Percentiles rank a stretch among this genome's conserved stretches.
phyloP scores from a whole-genome alignment of 2,329 filamentous ascomycete genomes.

The Ascochyta lentis region DNA sequence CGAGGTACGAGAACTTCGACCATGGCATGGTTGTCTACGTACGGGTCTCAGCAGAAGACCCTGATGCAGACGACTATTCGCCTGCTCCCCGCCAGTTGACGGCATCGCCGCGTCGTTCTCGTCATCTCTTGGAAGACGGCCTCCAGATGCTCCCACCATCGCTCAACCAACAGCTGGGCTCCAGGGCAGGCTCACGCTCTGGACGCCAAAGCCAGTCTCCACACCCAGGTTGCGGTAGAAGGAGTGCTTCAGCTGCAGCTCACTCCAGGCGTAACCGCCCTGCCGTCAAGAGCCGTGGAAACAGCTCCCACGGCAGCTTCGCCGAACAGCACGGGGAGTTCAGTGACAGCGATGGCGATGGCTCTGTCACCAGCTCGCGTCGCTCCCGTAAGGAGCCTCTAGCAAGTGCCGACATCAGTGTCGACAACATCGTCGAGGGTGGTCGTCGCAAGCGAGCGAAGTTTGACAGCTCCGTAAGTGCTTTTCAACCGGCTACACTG shows the following conservation, averaged over 20 bases:
- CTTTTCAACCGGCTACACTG: slow-evolving; percentile 17
- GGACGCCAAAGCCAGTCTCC: slow-evolving; percentile 82
- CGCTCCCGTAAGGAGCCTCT: slow-evolving; percentile 82
- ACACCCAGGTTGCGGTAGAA: slow-evolving; percentile 69
- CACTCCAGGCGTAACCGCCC: slow-evolving; percentile 66
- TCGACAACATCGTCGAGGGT: slow-evolving; percentile 98
- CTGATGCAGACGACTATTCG: slow-evolving; percentile 54
- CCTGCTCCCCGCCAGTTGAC: slow-evolving; percentile 57
- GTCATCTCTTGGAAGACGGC: slow-evolving; percentile 66
- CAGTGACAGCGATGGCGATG: slow-evolving; percentile 85
- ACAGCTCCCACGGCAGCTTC: slow-evolving; percentile 63
- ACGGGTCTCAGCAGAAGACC: slow-evolving; percentile 72
- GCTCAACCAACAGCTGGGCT: slow-evolving; percentile 67
- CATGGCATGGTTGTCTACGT: slow-evolving; percentile 95
- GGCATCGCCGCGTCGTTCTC: slow-evolving; percentile 59
- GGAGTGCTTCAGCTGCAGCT: slow-evolving; percentile 80
- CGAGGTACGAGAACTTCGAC: slow-evolving; percentile 92
- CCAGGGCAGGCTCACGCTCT: slow-evolving; percentile 71
- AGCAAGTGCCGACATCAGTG: slow-evolving; percentile 94
- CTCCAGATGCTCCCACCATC: slow-evolving; percentile 69
- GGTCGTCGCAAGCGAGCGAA: slow-evolving; percentile 94
- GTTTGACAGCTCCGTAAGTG: slow-evolving; percentile 93
- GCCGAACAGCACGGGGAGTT: slow-evolving; percentile 72
- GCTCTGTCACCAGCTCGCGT: slow-evolving; percentile 73
- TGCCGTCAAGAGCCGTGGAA: slow-evolving; percentile 70